Evolutionary conservation across 2,329 filamentous ascomycete genomes (phyloP).

Genomic region (Tolypocladium tundrense): DNA sequence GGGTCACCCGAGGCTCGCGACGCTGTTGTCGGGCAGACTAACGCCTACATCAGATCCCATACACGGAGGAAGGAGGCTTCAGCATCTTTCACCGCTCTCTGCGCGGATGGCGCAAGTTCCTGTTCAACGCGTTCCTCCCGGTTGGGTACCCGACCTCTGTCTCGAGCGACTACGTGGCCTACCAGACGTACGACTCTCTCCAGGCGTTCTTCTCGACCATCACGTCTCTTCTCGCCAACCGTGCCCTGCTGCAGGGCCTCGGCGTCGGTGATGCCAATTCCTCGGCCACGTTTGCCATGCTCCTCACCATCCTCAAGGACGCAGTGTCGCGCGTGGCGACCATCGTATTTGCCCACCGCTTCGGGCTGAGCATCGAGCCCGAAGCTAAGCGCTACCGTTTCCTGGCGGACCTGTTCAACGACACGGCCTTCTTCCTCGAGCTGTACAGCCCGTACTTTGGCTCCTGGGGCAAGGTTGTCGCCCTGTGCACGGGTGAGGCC

Average conservation of each 20-base stretch:
- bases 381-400: conserved; percentile 88
- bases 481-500: conserved; percentile 39
- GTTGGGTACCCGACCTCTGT: conserved; percentile 84
- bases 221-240: conserved; percentile 66
- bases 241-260: conserved; percentile 70
- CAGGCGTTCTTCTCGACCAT: conserved; percentile 81
- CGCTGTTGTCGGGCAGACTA: background rate
- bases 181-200: conserved; percentile 60
- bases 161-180: conserved; percentile 72
- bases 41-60: background rate
- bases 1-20: background rate
- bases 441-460: conserved; percentile 68
- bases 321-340: conserved; percentile 73
- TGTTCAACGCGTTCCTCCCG: conserved; percentile 68
- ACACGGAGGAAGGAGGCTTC: conserved; percentile 10
- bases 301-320: conserved; percentile 76
- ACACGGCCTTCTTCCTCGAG: conserved; percentile 77
- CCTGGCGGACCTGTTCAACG: conserved; percentile 81
- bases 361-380: conserved; percentile 74
- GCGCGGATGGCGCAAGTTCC: conserved; percentile 25
- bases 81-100: conserved; percentile 16
- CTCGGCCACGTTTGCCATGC: conserved; percentile 68
- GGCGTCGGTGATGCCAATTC: conserved; percentile 74
- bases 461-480: conserved; percentile 34
- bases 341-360: conserved; percentile 73